These are phyloP conservation scores for Pseudogymnoascus sp. DNA, from an alignment of 2,329 filamentous ascomycete species.

Conservation along the genomic window DNA sequence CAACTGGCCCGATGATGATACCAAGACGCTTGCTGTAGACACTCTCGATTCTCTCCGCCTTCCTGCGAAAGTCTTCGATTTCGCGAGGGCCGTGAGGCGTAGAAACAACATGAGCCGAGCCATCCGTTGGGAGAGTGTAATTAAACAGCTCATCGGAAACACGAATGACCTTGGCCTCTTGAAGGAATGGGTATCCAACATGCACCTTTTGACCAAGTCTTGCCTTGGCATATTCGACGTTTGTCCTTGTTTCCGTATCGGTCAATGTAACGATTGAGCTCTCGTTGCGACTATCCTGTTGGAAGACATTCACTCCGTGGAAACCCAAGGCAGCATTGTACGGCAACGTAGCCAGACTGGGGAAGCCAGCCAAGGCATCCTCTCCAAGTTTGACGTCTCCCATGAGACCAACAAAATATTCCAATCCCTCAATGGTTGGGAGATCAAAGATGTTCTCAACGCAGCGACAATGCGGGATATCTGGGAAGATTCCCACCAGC, in stretches of 20 bases:
- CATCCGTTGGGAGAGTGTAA: conserved; percentile 63
- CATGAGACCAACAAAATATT: conserved; percentile 75
- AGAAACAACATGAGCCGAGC: conserved; percentile 52
- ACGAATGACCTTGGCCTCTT: conserved; percentile 82
- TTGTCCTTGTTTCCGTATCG: conserved; percentile 63
- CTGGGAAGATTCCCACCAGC: conserved; percentile 80
- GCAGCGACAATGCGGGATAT: conserved; percentile 78
- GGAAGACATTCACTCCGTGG: conserved; percentile 89
- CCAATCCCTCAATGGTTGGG: conserved; percentile 81
- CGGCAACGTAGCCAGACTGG: conserved; percentile 76
- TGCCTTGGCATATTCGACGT: conserved; percentile 61
- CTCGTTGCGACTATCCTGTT: conserved; percentile 90
- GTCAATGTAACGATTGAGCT: conserved; percentile 87
- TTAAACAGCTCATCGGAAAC: conserved; percentile 92
- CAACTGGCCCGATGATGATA: conserved; percentile 76
- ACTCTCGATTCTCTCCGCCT: conserved; percentile 73
- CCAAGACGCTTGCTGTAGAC: conserved; percentile 87
- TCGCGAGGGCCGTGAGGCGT: conserved; percentile 67
- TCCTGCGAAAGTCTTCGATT: conserved; percentile 76
- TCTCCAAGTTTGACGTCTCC: conserved; percentile 75
- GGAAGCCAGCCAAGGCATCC: conserved; percentile 86
- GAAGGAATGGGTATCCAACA: conserved; percentile 89
- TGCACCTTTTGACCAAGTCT: conserved; percentile 81
- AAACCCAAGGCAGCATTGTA: conserved; percentile 76
- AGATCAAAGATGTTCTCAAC: conserved; percentile 95